A percentile compares a stretch with the other conserved stretches of the same genome.
Conservation (phyloP, 148 eudicot species). For the Cornus florida region DNA sequence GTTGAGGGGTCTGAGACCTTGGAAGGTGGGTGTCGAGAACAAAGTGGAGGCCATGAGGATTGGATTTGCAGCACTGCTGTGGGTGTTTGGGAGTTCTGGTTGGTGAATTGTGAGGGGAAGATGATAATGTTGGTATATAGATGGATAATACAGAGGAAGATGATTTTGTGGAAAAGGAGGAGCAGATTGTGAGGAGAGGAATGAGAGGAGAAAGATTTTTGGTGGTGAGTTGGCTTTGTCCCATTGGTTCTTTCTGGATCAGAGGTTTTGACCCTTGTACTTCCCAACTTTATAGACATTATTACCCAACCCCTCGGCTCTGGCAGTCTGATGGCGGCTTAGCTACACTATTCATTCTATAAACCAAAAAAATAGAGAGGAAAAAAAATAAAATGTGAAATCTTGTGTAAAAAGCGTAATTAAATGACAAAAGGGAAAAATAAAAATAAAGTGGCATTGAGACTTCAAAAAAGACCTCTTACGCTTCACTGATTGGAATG, state of each 20-base stretch:
- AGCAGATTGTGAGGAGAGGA: constrained; percentile 37
- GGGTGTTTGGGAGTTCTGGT: neutral
- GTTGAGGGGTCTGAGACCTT: constrained; percentile 50
- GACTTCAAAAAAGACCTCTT: no score
- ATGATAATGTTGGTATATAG: neutral
- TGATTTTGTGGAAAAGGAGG: neutral
- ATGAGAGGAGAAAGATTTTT: constrained; percentile 22
- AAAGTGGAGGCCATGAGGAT: constrained; percentile 41
- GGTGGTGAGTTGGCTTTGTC: constrained; percentile 33
- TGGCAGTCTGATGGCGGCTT: no score
- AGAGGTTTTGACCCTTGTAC: constrained; percentile 13
- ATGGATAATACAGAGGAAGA: neutral
- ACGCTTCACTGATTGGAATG: no score
- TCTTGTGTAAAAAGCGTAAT: no score
- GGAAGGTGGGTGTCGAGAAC: constrained; percentile 54
- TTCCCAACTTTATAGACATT: no score
- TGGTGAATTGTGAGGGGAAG: neutral
- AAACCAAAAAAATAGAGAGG: no score
- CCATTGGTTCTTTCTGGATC: constrained; percentile 44
- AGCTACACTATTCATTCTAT: no score
- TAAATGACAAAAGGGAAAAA: no score
- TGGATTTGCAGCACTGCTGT: no score
- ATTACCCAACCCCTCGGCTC: no score
- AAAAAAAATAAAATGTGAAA: no score
- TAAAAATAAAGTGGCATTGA: no score